Conservation (phyloP, 208 protist genomes). For the Herpetomonas tarakana region DNA sequence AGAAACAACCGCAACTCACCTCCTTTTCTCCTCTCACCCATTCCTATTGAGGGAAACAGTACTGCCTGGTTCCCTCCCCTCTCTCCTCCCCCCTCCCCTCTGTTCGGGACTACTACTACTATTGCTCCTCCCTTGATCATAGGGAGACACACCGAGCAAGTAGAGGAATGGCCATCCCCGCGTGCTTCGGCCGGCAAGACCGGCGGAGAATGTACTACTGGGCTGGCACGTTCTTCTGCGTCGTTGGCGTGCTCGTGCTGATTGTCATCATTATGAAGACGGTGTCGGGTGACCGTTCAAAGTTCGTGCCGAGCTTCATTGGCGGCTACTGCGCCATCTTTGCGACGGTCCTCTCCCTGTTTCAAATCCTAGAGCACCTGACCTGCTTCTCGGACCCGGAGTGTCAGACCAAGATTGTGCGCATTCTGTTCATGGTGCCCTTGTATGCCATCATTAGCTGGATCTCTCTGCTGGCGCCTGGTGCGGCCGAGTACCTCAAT, state of each 20-base stretch:
- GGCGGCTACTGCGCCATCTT: slow-evolving; percentile 89
- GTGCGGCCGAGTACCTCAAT: slow-evolving; percentile 86
- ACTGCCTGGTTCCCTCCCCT: no score
- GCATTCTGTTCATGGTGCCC: slow-evolving; percentile 94
- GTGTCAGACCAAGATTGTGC: slow-evolving; percentile 90
- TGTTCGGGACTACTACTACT: no score
- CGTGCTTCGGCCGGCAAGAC: slow-evolving; percentile 21
- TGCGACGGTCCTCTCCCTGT: slow-evolving; percentile 79
- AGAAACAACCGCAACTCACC: no score
- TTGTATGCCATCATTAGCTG: slow-evolving; percentile 88
- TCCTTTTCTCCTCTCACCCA: no score
- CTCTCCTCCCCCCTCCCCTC: no score
- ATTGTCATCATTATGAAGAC: slow-evolving; percentile 57
- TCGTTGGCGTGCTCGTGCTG: slow-evolving; percentile 71
- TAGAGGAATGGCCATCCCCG: not conserved
- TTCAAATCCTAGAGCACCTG: slow-evolving; percentile 91
- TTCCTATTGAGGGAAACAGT: no score
- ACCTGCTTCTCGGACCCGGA: slow-evolving; percentile 87
- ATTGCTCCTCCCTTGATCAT: no score
- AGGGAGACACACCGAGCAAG: slow-evolving; percentile 1
- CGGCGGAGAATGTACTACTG: slow-evolving; percentile 85
- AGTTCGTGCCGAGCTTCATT: slow-evolving; percentile 71
- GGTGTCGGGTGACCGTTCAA: slow-evolving; percentile 29
- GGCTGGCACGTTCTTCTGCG: slow-evolving; percentile 70
- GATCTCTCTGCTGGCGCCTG: slow-evolving; percentile 68